phyloP scores from a whole-genome alignment of 2,329 filamentous ascomycete genomes.

The Fusarium sp. region DNA sequence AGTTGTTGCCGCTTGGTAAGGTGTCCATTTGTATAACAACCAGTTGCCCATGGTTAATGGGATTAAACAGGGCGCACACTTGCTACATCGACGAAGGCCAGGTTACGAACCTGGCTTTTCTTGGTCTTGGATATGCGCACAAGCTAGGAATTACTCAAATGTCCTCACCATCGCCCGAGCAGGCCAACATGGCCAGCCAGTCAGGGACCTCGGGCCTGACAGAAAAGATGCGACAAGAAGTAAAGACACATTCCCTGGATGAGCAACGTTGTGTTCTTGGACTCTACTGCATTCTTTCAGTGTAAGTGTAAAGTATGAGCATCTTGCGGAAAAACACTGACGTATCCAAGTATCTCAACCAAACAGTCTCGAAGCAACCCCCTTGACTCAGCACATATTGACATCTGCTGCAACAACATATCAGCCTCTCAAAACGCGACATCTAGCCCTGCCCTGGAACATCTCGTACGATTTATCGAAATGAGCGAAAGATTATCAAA shows the following conservation, averaged over 20 bases:
- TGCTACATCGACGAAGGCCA: conserved; percentile 51
- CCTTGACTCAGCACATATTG: conserved; percentile 48
- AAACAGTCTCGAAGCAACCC: conserved; percentile 51
- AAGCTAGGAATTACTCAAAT: conserved; percentile 51
- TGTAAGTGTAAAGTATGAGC: conserved; percentile 43
- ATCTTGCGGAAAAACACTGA: not conserved
- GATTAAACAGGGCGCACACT: conserved; percentile 47
- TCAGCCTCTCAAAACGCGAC: conserved; percentile 37
- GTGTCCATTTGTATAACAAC: not conserved
- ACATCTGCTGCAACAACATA: conserved; percentile 49
- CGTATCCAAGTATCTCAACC: conserved; percentile 47
- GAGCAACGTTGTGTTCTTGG: conserved; percentile 54
- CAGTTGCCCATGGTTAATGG: not conserved
- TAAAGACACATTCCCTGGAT: conserved; percentile 48
- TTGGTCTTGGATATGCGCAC: conserved; percentile 56
- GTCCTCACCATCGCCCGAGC: conserved; percentile 8
- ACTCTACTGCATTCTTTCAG: conserved; percentile 53
- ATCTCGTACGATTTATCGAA: conserved; percentile 50
- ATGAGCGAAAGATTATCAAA: conserved; percentile 51
- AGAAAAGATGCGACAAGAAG: conserved; percentile 27
- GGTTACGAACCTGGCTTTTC: conserved; percentile 52
- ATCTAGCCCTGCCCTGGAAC: conserved; percentile 49
- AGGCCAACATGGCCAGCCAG: conserved; percentile 11
- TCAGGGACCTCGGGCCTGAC: conserved; percentile 23
- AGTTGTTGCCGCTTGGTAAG: conserved; percentile 59